phyloP scores from a whole-genome alignment of 2,329 filamentous ascomycete species.

The Botrytis pseudocinerea region DNA sequence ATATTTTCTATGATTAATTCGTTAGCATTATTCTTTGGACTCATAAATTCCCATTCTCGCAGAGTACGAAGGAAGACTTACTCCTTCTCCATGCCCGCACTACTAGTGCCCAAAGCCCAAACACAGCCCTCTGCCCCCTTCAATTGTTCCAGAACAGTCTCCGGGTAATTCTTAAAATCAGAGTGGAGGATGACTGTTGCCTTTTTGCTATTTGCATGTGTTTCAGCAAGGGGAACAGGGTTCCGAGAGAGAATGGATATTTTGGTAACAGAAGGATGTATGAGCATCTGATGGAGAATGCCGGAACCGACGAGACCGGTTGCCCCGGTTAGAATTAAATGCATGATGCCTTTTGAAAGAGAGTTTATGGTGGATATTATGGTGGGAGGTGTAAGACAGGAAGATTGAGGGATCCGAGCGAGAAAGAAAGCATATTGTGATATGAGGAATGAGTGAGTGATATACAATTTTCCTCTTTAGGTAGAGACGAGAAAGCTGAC shows the following conservation, averaged over 20 bases:
- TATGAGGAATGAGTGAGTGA: neutral
- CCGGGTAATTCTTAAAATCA: slow-evolving; percentile 63
- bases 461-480: neutral
- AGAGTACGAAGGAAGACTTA: slow-evolving; percentile 41
- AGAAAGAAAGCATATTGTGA: neutral
- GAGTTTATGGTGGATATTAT: neutral
- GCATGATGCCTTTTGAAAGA: slow-evolving; percentile 46
- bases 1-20: slow-evolving; percentile 54
- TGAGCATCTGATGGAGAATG: slow-evolving; percentile 63
- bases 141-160: slow-evolving; percentile 58
- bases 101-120: slow-evolving; percentile 71
- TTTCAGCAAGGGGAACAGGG: slow-evolving; percentile 63
- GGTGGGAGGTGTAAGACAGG: neutral
- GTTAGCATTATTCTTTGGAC: slow-evolving; percentile 3
- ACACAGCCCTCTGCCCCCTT: slow-evolving; percentile 67
- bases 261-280: slow-evolving; percentile 53
- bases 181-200: slow-evolving; percentile 66
- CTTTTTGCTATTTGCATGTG: slow-evolving; percentile 51
- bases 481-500: neutral
- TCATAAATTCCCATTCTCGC: neutral
- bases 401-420: neutral
- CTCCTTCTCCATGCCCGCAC: slow-evolving; percentile 60
- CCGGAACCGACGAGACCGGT: slow-evolving; percentile 65
- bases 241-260: slow-evolving; percentile 68
- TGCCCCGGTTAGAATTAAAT: slow-evolving; percentile 67